Base-by-base conservation (phyloP, 2,329 filamentous ascomycete species). In the Penicillium sp. region DNA sequence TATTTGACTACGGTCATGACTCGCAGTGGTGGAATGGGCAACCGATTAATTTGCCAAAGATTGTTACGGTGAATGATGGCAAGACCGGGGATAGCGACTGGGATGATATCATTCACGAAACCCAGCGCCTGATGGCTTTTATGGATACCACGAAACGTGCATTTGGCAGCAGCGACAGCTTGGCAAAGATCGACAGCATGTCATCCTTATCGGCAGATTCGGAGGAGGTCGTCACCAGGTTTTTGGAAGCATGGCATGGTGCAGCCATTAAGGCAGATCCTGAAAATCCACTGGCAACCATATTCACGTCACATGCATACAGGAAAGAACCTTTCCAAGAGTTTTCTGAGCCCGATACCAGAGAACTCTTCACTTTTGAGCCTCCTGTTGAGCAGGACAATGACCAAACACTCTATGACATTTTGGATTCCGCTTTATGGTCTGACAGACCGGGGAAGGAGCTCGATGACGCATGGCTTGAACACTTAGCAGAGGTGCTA, bases 11-110 rank as follows among this genome's bases (percentile, higher is more conserved):
- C 62, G 82, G 82, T 42, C 69, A 79, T 51, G 79, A 85, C 56
- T 62, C 75, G 2, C 80, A 84, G 11, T 88, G 85, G 85, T 88
- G 85, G 85, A 82, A 80, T 62, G 85, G 85, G 20, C 77, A 76
- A 31, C 67, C 78, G 0, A 80, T 84, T 26, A 72, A 77, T 31
- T 69, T 79, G 14, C 76, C 81, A 4, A 79, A 77, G 45, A 79
- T 82, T 22, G 76, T 85, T n/a, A 76, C 80, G 49, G 65, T 77
- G 16, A 65, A 71, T 29, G 69, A 74, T 55, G 64, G 69, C 31
- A 63, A 66, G 9, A 66, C 68, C 10, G 66, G 67, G 4, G 68
- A 73, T 35, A 67, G 65, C 20, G 69, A 76, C 37, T 71, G 70
- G 61, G 73, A 77, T 39, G 76, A 81, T 42, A 71, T 85, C 18